Evolutionary conservation across 306 rosid genomes (phyloP).

Genomic region (Sindora glabra): DNA sequence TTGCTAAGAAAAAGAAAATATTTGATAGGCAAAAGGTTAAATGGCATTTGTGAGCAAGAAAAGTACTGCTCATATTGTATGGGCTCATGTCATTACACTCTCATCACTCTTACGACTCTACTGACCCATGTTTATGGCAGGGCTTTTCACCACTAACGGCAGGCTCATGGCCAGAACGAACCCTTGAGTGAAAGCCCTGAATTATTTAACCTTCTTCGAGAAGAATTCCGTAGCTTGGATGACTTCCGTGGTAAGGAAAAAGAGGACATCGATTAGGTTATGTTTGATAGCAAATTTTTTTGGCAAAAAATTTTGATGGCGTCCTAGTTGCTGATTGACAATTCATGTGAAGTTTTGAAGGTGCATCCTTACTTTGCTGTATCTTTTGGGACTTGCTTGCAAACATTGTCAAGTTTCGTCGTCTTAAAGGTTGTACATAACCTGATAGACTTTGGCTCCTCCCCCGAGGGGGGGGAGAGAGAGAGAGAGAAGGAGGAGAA

Average conservation of each 20-base stretch:
- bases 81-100: background rate
- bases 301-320: slow-evolving; percentile 22
- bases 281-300: slow-evolving; percentile 14
- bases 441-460: slow-evolving; percentile 24
- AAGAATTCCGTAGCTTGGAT: slow-evolving; percentile 70
- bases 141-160: slow-evolving; percentile 91
- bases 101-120: background rate
- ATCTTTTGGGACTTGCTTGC: slow-evolving; percentile 48
- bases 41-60: too few relatives aligned
- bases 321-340: slow-evolving; percentile 49
- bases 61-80: background rate
- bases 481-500: too few relatives aligned
- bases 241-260: slow-evolving; percentile 81
- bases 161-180: slow-evolving; percentile 40
- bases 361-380: slow-evolving; percentile 32
- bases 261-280: slow-evolving; percentile 28
- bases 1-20: too few relatives aligned
- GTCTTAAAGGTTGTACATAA: slow-evolving; percentile 49
- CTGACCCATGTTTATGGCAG: slow-evolving; percentile 41
- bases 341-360: slow-evolving; percentile 31
- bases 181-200: slow-evolving; percentile 59
- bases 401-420: slow-evolving; percentile 32
- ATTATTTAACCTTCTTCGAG: slow-evolving; percentile 62
- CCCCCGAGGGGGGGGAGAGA: too few relatives aligned
- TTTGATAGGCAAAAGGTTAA: too few relatives aligned